Conservation (phyloP, 331 rosid genomes). For the Malus hybrid region DNA sequence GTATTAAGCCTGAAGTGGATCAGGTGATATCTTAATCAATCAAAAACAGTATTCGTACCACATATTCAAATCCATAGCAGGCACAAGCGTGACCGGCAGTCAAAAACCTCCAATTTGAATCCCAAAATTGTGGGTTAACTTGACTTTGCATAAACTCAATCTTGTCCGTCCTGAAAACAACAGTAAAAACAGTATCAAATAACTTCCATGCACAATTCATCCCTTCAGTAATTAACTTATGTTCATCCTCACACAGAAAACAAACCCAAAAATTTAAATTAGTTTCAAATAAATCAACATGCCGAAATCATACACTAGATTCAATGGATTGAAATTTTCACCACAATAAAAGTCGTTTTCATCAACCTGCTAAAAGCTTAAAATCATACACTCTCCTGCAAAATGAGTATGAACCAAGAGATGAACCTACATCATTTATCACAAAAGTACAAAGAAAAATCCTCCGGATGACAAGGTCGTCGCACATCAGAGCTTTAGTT, state of each 20-base stretch:
- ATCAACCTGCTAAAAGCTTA: too few relatives aligned
- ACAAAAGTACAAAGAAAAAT: neutral
- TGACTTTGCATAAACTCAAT: conserved; percentile 11
- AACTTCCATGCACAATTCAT: neutral
- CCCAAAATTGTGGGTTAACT: neutral
- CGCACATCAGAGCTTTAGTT: neutral
- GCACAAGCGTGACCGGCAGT: neutral
- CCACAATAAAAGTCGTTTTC: neutral
- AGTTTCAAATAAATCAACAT: neutral
- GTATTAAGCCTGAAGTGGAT: neutral
- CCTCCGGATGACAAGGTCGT: neutral
- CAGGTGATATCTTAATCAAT: conserved; percentile 9
- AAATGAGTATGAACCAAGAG: neutral
- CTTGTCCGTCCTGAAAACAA: conserved; percentile 21
- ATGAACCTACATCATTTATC: neutral
- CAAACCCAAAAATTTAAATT: neutral
- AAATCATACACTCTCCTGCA: neutral
- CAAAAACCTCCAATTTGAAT: conserved; percentile 1
- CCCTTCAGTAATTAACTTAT: neutral
- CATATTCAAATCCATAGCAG: conserved; percentile 2
- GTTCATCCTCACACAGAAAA: neutral
- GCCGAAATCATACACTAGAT: neutral
- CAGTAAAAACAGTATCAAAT: neutral
- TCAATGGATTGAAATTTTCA: neutral
- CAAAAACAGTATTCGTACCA: conserved; percentile 10